Evolutionary conservation across 495 filamentous ascomycete species (phyloP), one percentile per base, ranked within the genome.

Genomic region (Penicillium fimorum): DNA sequence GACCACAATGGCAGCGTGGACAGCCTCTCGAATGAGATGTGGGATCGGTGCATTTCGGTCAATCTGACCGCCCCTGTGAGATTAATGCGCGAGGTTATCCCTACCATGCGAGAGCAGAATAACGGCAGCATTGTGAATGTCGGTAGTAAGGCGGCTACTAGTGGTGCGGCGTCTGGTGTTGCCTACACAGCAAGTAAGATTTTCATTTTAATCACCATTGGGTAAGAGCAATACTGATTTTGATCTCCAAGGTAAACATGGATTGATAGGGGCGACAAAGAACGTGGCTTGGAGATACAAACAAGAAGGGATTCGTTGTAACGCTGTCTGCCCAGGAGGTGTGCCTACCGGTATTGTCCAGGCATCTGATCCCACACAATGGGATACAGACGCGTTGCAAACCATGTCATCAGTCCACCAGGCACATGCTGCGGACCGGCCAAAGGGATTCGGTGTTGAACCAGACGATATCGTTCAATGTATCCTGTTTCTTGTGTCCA

Each of bases 261-360:
- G 38, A 1, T 37, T 70, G 55, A 59, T 75, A 9, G 75, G 75
- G 1, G 72, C 70, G 10, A 78, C 75, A 4, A 76, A 76, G 47
- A 75, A 76, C 57, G 72, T 75, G 3, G 73, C 75, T 8, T 78
- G 69, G 69, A 54, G 74, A 12, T 78, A 72, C 57, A 62, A 65
- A 11, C 62, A 72, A 54, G 73, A 76, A 13, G 68, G 68, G 13
- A 71, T 71, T 50, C 57, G 66, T 24, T 69, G 66, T 53, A 71
- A 71, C 53, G 64, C 64, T 6, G 51, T 72, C 5, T 57, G 63
- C 20, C 69, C 69, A 11, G 69, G 69, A 35, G 55, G 67, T 65
- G 33, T 49, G 15, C 30, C 30, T 9, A 49, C 30, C 4, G 22
- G 32, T 8, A 49, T 49, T 7, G 33, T 49, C 10, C 47, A 49